Conservation (phyloP, 331 rosid genomes). For the Pyracantha coccinea region DNA sequence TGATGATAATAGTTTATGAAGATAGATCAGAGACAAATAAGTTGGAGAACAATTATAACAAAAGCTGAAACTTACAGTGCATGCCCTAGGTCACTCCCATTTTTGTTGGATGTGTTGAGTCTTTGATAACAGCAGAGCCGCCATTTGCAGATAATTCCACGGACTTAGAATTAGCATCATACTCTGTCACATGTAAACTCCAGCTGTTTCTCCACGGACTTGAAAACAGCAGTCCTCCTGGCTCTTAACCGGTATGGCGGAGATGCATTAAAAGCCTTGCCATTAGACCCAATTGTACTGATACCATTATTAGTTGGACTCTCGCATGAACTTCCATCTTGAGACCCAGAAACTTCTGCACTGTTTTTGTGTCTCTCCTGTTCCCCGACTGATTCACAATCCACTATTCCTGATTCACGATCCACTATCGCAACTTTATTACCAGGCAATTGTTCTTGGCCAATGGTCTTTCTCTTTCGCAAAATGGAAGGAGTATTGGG, state of each 20-base stretch:
- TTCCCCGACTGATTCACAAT: too few relatives aligned
- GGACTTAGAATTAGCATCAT: constrained; percentile 29
- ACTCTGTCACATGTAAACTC: constrained; percentile 71
- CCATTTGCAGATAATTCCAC: constrained; percentile 34
- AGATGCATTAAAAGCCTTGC: constrained; percentile 75
- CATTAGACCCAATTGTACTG: constrained; percentile 29
- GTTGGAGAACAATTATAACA: constrained; percentile 6
- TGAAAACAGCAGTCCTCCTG: constrained; percentile 63
- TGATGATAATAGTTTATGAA: neutral
- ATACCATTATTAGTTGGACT: constrained; percentile 42
- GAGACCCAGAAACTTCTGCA: constrained; percentile 30
- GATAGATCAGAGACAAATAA: neutral
- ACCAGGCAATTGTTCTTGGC: constrained; percentile 27
- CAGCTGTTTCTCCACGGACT: constrained; percentile 94
- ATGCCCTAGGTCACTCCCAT: constrained; percentile 47
- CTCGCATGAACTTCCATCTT: constrained; percentile 29
- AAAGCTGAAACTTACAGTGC: constrained; percentile 34
- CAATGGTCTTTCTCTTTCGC: constrained; percentile 58
- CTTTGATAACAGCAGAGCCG: constrained; percentile 32
- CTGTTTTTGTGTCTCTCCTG: constrained; percentile 17
- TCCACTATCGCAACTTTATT: constrained; percentile 29
- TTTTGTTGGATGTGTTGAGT: constrained; percentile 42
- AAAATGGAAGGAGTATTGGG: constrained; percentile 92
- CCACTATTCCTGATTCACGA: constrained; percentile 14
- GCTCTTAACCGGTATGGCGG: constrained; percentile 89